Percentiles rank a stretch among this genome's conserved stretches.
These are phyloP conservation scores for Cladorrhinum sp. DNA, from an alignment of 2,329 filamentous ascomycete species.

Conservation along the genomic window DNA sequence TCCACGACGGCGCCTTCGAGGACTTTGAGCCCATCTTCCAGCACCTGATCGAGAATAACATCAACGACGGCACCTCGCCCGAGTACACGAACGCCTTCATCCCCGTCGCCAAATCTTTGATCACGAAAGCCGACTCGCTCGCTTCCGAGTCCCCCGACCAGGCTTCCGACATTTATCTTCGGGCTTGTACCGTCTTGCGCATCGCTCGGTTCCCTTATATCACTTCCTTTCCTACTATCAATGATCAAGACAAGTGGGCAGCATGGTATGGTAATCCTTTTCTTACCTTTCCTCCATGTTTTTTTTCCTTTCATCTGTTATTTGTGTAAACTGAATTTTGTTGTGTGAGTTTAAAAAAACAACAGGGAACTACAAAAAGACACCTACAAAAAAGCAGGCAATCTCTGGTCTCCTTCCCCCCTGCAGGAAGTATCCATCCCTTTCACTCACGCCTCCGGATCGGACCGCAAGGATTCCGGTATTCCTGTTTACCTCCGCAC, in stretches of 20 bases:
- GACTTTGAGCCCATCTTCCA: slow-evolving; percentile 70
- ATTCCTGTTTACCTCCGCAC: slow-evolving; percentile 66
- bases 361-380: slow-evolving; percentile 57
- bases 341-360: too few species aligned
- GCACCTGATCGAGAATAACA: slow-evolving; percentile 57
- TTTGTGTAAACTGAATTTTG: neutral
- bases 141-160: slow-evolving; percentile 44
- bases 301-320: neutral
- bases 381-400: slow-evolving; percentile 57
- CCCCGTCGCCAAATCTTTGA: slow-evolving; percentile 57
- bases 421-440: slow-evolving; percentile 61
- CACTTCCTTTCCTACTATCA: slow-evolving; percentile 38
- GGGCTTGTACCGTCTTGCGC: slow-evolving; percentile 69
- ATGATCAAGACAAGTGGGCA: slow-evolving; percentile 49
- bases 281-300: neutral
- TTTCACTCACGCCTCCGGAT: slow-evolving; percentile 47
- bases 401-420: slow-evolving; percentile 50
- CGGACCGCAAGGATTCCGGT: slow-evolving; percentile 45
- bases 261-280: slow-evolving; percentile 47
- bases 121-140: slow-evolving; percentile 49
- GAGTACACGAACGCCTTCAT: slow-evolving; percentile 64
- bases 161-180: slow-evolving; percentile 63
- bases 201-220: slow-evolving; percentile 69
- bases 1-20: slow-evolving; percentile 66
- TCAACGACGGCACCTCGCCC: slow-evolving; percentile 64